Conservation (phyloP, 495 filamentous ascomycete species). For the Penicillium mononematosum region DNA sequence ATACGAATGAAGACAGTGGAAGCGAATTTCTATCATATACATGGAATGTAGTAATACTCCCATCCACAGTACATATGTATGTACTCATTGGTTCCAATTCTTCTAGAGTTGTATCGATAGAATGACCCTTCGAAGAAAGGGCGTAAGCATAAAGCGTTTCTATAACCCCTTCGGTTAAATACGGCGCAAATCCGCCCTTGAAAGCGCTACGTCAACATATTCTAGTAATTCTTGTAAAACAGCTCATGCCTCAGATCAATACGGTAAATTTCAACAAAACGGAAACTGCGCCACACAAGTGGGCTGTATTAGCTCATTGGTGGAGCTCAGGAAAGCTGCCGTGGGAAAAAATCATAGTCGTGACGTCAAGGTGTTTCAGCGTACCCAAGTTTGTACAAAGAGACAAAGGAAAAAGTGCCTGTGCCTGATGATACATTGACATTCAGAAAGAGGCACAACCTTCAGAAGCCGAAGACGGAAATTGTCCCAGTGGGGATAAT, state of each 20-base stretch:
- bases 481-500: neutral
- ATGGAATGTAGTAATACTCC: neutral
- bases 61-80: neutral
- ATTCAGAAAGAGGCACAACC: slow-evolving; percentile 8
- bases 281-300: slow-evolving; percentile 22
- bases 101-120: neutral
- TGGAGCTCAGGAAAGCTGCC: slow-evolving; percentile 7
- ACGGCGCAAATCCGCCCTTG: neutral
- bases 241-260: slow-evolving; percentile 3
- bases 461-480: neutral
- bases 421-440: slow-evolving; percentile 19
- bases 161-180: neutral
- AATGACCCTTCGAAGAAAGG: neutral
- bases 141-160: neutral
- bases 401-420: slow-evolving; percentile 3
- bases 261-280: slow-evolving; percentile 6
- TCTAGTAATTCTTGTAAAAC: neutral
- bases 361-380: slow-evolving; percentile 32
- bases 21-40: neutral
- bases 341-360: slow-evolving; percentile 13
- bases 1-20: neutral
- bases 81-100: neutral
- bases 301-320: slow-evolving; percentile 17
- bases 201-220: neutral
- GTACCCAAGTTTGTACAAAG: slow-evolving; percentile 9